Evolutionary conservation across 2,329 filamentous ascomycete species (phyloP).

Genomic region (Fonsecaea erecta): DNA sequence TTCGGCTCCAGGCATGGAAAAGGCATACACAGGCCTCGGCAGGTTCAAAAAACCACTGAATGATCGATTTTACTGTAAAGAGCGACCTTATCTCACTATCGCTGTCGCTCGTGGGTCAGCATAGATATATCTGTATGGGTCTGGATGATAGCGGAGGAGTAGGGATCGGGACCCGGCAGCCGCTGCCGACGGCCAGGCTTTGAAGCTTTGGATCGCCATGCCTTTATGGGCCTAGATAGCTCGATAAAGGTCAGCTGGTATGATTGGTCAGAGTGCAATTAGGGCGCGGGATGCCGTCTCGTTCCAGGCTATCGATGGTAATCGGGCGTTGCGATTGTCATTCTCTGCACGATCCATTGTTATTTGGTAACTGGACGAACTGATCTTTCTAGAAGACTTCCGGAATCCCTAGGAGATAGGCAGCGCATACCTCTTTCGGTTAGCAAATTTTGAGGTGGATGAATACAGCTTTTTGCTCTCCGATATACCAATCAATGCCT

Average conservation of each 20-base stretch:
- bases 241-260: neutral
- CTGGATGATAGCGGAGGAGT: neutral
- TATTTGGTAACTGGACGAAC: too few species aligned
- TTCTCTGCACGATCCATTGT: too few species aligned
- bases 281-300: neutral
- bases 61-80: neutral
- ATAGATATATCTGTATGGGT: neutral
- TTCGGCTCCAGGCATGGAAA: neutral
- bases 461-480: too few species aligned
- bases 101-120: neutral
- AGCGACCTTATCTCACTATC: neutral
- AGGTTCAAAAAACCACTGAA: neutral
- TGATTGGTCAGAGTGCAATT: neutral
- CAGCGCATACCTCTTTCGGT: too few species aligned
- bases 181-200: neutral
- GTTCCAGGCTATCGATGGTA: too few species aligned
- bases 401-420: too few species aligned
- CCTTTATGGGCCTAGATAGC: neutral
- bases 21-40: neutral
- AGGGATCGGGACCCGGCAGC: neutral
- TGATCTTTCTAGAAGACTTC: too few species aligned
- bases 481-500: too few species aligned
- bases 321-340: too few species aligned
- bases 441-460: too few species aligned
- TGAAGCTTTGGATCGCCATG: neutral